These are phyloP conservation scores for Pleurotus citrinopileatus DNA, from an alignment of 768 basidiomycete genomes.

Conservation along the genomic window DNA sequence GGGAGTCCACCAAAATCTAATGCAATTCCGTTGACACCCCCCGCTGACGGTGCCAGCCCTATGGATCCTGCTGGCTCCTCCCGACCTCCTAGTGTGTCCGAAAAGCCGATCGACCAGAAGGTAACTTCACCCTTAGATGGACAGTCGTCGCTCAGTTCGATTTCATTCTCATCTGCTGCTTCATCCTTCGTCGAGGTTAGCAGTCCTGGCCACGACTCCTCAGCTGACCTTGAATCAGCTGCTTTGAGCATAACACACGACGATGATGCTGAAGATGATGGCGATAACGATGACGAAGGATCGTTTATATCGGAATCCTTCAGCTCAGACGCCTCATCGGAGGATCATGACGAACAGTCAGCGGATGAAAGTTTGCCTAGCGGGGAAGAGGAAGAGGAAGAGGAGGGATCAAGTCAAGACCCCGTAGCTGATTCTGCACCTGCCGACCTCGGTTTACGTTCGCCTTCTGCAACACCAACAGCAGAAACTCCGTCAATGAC, in stretches of 20 bases:
- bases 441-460: conserved; percentile 32
- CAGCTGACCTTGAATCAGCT: conserved; percentile 5
- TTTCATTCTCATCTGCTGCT: conserved; percentile 38
- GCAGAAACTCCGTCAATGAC: conserved; percentile 40
- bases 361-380: background rate
- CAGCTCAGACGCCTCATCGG: conserved; percentile 26
- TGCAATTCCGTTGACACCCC: background rate
- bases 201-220: conserved; percentile 19
- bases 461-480: conserved; percentile 59
- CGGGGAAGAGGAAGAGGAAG: conserved; percentile 13
- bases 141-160: conserved; percentile 30
- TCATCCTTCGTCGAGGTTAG: conserved; percentile 51
- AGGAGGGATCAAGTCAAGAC: conserved; percentile 13
- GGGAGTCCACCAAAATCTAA: too few species aligned
- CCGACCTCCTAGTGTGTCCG: too few species aligned
- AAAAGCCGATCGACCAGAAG: background rate
- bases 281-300: conserved; percentile 19
- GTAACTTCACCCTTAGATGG: conserved; percentile 16
- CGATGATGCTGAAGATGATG: conserved; percentile 30
- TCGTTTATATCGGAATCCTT: conserved; percentile 23
- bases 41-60: background rate
- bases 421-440: conserved; percentile 8
- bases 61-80: too few species aligned
- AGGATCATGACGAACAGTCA: conserved; percentile 18
- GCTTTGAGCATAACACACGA: conserved; percentile 19